Percentiles rank a stretch among this genome's conserved stretches.
Conservation (phyloP, 164 flowering plant species). For the Umbellularia californica region DNA sequence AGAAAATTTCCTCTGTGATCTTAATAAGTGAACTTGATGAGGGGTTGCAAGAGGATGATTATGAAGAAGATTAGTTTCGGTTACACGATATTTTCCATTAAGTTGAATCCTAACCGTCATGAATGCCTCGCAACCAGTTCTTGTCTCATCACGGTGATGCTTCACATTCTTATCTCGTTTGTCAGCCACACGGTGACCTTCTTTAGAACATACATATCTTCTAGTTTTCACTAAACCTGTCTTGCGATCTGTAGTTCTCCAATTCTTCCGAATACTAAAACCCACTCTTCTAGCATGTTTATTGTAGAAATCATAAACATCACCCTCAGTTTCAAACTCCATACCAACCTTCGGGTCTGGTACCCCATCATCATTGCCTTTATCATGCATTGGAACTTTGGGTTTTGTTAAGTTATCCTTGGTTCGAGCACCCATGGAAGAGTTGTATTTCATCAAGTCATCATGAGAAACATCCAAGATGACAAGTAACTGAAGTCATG, state of each 20-base stretch:
- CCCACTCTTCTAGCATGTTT: slow-evolving; percentile 8
- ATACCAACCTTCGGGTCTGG: slow-evolving; percentile 2
- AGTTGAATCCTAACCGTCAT: slow-evolving; percentile 2
- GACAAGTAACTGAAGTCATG: too few species aligned
- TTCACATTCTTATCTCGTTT: slow-evolving; percentile 3
- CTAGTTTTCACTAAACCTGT: background rate
- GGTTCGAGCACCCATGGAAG: too few species aligned
- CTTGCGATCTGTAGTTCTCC: background rate
- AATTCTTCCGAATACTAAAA: slow-evolving; percentile 9
- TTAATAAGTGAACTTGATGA: slow-evolving; percentile 10
- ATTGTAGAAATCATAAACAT: slow-evolving; percentile 14
- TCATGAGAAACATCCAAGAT: background rate
- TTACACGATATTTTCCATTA: slow-evolving; percentile 7
- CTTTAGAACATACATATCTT: slow-evolving; percentile 8
- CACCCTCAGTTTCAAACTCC: slow-evolving; percentile 5
- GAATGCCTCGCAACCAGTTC: slow-evolving; percentile 13
- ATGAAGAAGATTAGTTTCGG: slow-evolving; percentile 2
- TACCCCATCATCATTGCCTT: background rate
- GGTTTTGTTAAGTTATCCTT: background rate
- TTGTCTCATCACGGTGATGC: slow-evolving; percentile 7
- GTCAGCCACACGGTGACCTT: slow-evolving; percentile 10
- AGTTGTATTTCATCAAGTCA: background rate
- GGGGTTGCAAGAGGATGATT: slow-evolving; percentile 13
- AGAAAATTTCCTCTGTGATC: slow-evolving; percentile 11
- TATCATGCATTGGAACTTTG: background rate